Evolutionary conservation across 768 basidiomycete genomes (phyloP).

Genomic region (Panellus pusillus): DNA sequence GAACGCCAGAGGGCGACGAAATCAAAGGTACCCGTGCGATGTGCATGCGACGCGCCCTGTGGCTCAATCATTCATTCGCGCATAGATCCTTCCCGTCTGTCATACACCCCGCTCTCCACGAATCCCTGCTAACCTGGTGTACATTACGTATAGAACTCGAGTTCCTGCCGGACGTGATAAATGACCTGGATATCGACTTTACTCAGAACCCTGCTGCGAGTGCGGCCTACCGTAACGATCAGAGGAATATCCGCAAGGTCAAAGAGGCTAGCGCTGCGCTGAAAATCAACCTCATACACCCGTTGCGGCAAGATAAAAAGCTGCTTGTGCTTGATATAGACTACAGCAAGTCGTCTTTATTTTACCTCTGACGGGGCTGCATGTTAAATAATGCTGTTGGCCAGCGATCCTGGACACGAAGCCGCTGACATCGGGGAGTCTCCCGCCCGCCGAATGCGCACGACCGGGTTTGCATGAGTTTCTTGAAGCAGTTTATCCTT

Average conservation of each 20-base stretch:
- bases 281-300: conserved; percentile 70
- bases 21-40: conserved; percentile 64
- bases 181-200: conserved; percentile 84
- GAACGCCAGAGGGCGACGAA: conserved; percentile 83
- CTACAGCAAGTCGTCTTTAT: conserved; percentile 57
- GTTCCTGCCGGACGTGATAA: conserved; percentile 66
- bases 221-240: conserved; percentile 68
- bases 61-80: neutral
- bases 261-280: conserved; percentile 68
- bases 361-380: neutral
- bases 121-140: neutral
- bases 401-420: conserved; percentile 83
- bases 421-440: conserved; percentile 75
- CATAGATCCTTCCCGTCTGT: conserved; percentile 14
- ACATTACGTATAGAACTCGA: conserved; percentile 49
- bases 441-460: conserved; percentile 81
- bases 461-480: conserved; percentile 84
- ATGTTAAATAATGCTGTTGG: conserved; percentile 1
- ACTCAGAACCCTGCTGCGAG: conserved; percentile 57
- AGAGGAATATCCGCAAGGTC: conserved; percentile 80
- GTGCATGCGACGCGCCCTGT: conserved; percentile 17
- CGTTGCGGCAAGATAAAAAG: conserved; percentile 73
- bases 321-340: conserved; percentile 87
- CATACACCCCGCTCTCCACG: neutral
- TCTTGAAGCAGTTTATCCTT: conserved; percentile 72